Evolutionary conservation across 768 basidiomycete genomes (phyloP).

Genomic region (Multifurca ochricompacta): DNA sequence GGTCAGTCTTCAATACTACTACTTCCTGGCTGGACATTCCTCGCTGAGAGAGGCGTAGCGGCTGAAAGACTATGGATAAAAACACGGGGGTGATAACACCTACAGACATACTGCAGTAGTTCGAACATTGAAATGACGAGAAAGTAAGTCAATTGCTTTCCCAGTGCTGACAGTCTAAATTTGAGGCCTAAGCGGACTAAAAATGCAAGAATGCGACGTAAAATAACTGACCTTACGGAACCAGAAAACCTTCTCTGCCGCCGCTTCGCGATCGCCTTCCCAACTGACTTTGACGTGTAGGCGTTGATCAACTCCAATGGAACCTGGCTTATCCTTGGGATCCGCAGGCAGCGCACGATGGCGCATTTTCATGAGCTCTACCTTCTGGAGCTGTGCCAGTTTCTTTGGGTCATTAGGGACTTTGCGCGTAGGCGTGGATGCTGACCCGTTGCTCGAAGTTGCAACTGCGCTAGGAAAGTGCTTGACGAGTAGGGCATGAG

Average conservation of each 20-base stretch:
- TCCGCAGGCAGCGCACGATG: conserved; percentile 61
- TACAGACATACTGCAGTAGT: conserved; percentile 11
- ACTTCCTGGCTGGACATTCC: conserved; percentile 25
- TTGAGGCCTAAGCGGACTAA: not conserved
- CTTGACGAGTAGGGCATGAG: conserved; percentile 46
- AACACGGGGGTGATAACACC: conserved; percentile 23
- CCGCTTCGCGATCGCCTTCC: conserved; percentile 24
- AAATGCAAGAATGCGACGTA: not conserved
- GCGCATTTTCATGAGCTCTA: conserved; percentile 69
- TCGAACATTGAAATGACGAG: conserved; percentile 31
- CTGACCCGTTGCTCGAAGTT: conserved; percentile 19
- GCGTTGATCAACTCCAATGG: conserved; percentile 46
- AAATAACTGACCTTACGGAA: conserved; percentile 50
- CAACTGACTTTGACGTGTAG: conserved; percentile 44
- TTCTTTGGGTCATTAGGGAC: conserved; percentile 45
- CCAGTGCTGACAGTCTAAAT: conserved; percentile 48
- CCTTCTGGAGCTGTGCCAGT: conserved; percentile 43
- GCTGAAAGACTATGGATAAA: conserved; percentile 27
- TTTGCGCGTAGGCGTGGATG: conserved; percentile 16
- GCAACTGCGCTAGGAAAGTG: conserved; percentile 33
- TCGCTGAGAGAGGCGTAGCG: conserved; percentile 31
- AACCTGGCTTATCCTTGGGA: conserved; percentile 42
- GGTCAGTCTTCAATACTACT: conserved; percentile 39
- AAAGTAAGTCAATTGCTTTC: conserved; percentile 52
- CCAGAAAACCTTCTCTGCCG: conserved; percentile 51